phyloP scores from a whole-genome alignment of 2,329 filamentous ascomycete genomes.

The Botrytis pseudocinerea region DNA sequence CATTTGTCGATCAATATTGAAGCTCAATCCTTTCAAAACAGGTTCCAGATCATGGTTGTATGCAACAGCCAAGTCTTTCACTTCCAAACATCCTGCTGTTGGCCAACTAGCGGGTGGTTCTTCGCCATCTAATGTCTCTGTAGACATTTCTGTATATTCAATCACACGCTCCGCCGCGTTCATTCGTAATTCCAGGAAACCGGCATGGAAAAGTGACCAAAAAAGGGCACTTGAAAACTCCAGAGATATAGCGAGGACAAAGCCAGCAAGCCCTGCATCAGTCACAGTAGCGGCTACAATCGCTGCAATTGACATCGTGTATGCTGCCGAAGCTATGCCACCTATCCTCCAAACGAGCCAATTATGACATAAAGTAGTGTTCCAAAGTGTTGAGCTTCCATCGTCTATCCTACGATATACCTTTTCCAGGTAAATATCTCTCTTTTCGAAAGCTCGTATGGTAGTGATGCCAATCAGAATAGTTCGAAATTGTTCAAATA shows the following conservation, averaged over 20 bases:
- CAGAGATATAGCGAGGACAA: constrained; percentile 70
- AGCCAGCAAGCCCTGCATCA: constrained; percentile 69
- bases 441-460: constrained; percentile 73
- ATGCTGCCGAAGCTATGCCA: constrained; percentile 62
- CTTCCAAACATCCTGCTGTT: constrained; percentile 66
- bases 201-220: constrained; percentile 64
- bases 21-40: constrained; percentile 67
- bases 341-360: constrained; percentile 24
- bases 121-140: constrained; percentile 63
- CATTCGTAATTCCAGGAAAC: constrained; percentile 72
- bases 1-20: constrained; percentile 49
- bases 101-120: constrained; percentile 71
- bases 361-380: constrained; percentile 47
- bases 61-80: constrained; percentile 66
- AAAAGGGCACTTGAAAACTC: constrained; percentile 65
- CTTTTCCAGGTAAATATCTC: constrained; percentile 60
- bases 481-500: constrained; percentile 70
- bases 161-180: constrained; percentile 73
- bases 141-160: constrained; percentile 68
- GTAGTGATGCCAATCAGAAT: constrained; percentile 70
- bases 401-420: constrained; percentile 71
- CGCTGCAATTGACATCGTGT: constrained; percentile 63
- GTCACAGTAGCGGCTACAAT: constrained; percentile 63
- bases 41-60: constrained; percentile 70
- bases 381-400: constrained; percentile 63